Percentiles rank a stretch among this genome's conserved stretches.
phyloP scores from a whole-genome alignment of 371 early-diverging fungal genomes.

The Mucor velutinosus region DNA sequence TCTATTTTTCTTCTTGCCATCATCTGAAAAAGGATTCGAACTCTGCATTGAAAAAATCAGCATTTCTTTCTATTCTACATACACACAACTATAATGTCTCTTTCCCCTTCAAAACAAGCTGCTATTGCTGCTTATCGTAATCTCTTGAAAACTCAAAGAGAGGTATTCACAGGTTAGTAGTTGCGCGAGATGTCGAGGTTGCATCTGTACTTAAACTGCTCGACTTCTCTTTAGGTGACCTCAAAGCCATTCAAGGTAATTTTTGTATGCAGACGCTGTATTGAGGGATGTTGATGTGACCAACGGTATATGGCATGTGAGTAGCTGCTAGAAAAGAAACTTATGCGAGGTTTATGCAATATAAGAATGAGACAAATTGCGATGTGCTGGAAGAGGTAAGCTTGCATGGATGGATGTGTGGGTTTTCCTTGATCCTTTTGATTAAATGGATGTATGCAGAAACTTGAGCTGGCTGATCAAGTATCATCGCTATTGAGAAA shows the following conservation, averaged over 20 bases:
- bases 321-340: neutral
- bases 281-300: neutral
- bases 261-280: neutral
- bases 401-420: neutral
- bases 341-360: neutral
- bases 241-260: neutral
- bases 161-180: neutral
- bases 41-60: neutral
- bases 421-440: neutral
- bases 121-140: neutral
- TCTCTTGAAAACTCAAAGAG: neutral
- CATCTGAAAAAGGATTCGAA: neutral
- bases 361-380: neutral
- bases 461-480: neutral
- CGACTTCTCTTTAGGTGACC: neutral
- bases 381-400: neutral
- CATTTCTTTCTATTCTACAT: neutral
- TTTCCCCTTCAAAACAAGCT: neutral
- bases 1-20: neutral
- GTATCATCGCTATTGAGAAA: neutral
- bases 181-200: neutral
- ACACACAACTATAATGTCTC: neutral
- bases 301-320: neutral
- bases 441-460: neutral
- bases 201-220: neutral